A percentile compares a stretch with the other conserved stretches of the same genome.
These are phyloP conservation scores for Citrullus amarus DNA, from an alignment of 306 rosid species.

Conservation along the genomic window DNA sequence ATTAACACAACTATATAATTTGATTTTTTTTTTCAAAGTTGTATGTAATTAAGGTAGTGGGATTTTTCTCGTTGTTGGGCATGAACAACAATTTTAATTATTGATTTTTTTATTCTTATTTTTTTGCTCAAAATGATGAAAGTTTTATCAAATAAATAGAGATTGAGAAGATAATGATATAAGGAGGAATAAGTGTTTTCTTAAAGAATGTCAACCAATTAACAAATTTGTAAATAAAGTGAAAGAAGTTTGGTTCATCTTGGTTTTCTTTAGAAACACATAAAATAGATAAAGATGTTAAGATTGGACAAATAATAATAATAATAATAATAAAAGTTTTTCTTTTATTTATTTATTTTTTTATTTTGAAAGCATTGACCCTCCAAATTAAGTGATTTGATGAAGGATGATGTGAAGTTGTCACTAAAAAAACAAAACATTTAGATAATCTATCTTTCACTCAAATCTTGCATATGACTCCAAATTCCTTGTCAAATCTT, in stretches of 20 bases:
- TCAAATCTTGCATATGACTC: conserved; percentile 13
- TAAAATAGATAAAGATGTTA: neutral
- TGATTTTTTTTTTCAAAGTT: too few species aligned
- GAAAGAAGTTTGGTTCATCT: neutral
- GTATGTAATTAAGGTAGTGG: too few species aligned
- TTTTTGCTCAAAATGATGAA: neutral
- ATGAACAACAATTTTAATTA: too few species aligned
- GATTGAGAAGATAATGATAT: neutral
- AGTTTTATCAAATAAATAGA: neutral
- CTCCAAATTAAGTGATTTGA: conserved; percentile 13
- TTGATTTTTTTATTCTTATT: too few species aligned
- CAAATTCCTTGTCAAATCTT: neutral
- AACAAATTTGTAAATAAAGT: neutral
- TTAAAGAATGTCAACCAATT: neutral
- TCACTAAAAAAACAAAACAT: neutral
- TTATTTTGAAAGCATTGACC: neutral
- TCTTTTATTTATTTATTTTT: too few species aligned
- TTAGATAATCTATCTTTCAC: conserved; percentile 16
- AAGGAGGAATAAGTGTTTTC: neutral
- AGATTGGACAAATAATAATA: neutral
- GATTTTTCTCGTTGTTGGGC: too few species aligned
- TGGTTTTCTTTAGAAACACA: neutral
- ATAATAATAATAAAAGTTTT: too few species aligned
- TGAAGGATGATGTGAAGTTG: conserved; percentile 17
- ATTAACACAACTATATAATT: too few species aligned